These are phyloP conservation scores for Sophora flavescens DNA, from an alignment of 306 rosid species.

Conservation along the genomic window DNA sequence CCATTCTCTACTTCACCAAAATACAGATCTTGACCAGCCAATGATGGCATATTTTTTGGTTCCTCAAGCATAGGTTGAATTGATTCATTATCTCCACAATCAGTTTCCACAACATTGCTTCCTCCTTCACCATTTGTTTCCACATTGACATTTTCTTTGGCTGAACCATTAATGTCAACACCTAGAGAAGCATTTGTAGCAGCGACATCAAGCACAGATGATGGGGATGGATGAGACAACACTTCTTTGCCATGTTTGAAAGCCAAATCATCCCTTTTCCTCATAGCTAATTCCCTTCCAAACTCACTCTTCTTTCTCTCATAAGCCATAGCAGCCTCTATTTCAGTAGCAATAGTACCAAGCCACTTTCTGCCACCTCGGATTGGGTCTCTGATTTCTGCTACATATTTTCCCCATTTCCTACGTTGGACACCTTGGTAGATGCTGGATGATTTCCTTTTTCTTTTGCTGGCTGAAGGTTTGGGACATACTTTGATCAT, in stretches of 20 bases:
- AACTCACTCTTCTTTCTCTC: slow-evolving; percentile 51
- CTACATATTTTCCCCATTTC: slow-evolving; percentile 70
- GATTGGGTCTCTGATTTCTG: slow-evolving; percentile 68
- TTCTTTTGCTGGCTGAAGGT: slow-evolving; percentile 21
- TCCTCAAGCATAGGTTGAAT: slow-evolving; percentile 46
- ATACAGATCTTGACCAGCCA: slow-evolving; percentile 37
- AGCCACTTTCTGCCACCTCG: slow-evolving; percentile 60
- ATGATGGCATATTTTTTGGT: slow-evolving; percentile 43
- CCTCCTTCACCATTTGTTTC: slow-evolving; percentile 31
- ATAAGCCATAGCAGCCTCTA: slow-evolving; percentile 66
- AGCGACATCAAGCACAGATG: slow-evolving; percentile 70
- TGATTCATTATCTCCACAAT: slow-evolving; percentile 43
- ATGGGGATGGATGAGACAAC: slow-evolving; percentile 61
- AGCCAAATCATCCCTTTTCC: slow-evolving; percentile 37
- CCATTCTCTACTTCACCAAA: slow-evolving; percentile 41
- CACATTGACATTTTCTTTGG: slow-evolving; percentile 38
- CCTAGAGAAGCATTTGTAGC: slow-evolving; percentile 41
- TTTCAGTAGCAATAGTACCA: slow-evolving; percentile 63
- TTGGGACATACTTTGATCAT: slow-evolving; percentile 10
- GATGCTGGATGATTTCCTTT: slow-evolving; percentile 44
- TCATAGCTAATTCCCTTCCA: slow-evolving; percentile 1
- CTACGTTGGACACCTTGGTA: slow-evolving; percentile 67
- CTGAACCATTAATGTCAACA: slow-evolving; percentile 29
- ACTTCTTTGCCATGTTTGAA: slow-evolving; percentile 20
- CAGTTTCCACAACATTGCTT: slow-evolving; percentile 21